Percentiles rank a stretch among this genome's conserved stretches.
phyloP scores from a whole-genome alignment of 805 yeast species.

The Torulaspora indica region DNA sequence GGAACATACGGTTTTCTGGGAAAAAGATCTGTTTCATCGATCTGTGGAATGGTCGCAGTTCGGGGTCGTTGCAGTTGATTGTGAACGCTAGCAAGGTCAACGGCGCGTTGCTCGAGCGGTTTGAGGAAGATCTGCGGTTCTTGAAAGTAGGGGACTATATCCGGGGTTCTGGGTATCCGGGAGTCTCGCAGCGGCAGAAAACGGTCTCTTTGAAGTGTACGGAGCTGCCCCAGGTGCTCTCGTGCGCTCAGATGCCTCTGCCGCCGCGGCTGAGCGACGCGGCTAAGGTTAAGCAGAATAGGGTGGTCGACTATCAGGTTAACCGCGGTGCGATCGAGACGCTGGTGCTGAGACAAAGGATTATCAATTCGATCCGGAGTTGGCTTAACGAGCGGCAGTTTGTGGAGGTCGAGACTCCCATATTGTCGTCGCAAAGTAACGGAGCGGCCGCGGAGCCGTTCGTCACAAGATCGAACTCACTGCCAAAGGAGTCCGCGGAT shows the following conservation, averaged over 20 bases:
- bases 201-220: conserved; percentile 67
- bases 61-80: conserved; percentile 24
- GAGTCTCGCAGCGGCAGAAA: conserved; percentile 48
- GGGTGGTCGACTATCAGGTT: conserved; percentile 70
- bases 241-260: conserved; percentile 66
- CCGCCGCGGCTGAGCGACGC: conserved; percentile 61
- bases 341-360: conserved; percentile 48
- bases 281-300: conserved; percentile 54
- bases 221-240: conserved; percentile 46
- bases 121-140: conserved; percentile 14
- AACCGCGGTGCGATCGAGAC: conserved; percentile 41
- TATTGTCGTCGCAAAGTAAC: conserved; percentile 62
- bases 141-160: conserved; percentile 72
- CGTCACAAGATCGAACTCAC: conserved; percentile 42
- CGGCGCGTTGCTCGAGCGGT: background rate
- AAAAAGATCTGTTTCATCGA: conserved; percentile 35
- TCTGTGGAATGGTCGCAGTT: conserved; percentile 13
- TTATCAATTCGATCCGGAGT: conserved; percentile 51
- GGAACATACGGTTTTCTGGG: conserved; percentile 31
- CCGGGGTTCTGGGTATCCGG: conserved; percentile 63
- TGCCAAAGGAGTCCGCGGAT: conserved; percentile 31
- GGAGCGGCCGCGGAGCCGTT: conserved; percentile 97
- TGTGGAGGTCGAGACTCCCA: conserved; percentile 86
- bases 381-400: conserved; percentile 56
- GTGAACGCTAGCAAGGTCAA: conserved; percentile 19